phyloP scores from a whole-genome alignment of 225 moss, liverwort and hornwort genomes.

The Asterella californica region DNA sequence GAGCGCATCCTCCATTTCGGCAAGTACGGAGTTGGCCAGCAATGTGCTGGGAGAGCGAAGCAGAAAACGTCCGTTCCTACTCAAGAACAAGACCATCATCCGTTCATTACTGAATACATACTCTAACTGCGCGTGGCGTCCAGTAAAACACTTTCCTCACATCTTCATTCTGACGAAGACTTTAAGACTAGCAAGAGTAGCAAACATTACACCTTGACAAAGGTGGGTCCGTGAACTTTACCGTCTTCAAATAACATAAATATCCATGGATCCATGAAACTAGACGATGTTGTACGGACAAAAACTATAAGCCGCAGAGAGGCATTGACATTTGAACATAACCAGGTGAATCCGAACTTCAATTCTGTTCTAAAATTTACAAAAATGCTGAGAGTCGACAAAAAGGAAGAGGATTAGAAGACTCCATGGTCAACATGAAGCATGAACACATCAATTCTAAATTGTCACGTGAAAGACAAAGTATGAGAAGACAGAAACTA shows the following conservation, averaged over 20 bases:
- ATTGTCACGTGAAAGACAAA: neutral
- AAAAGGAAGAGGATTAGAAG: neutral
- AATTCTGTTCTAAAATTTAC: neutral
- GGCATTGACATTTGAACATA: neutral
- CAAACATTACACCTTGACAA: neutral
- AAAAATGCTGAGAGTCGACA: neutral
- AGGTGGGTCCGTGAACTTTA: too few species aligned
- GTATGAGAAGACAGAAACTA: too few species aligned
- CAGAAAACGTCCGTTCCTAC: constrained; percentile 85
- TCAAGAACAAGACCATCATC: constrained; percentile 4
- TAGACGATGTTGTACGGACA: neutral
- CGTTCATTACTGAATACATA: neutral
- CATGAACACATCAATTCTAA: neutral
- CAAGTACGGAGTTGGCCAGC: constrained; percentile 60
- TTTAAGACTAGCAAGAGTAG: neutral
- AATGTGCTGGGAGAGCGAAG: constrained; percentile 76
- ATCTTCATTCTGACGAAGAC: neutral
- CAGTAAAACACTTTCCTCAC: too few species aligned
- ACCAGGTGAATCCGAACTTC: neutral
- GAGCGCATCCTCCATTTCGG: constrained; percentile 86
- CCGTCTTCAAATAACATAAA: too few species aligned
- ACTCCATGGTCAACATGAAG: neutral
- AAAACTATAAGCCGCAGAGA: neutral
- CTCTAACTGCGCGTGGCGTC: neutral
- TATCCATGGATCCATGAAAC: neutral